Conservation (phyloP, 768 basidiomycete genomes). For the Pulveroboletus sp. region DNA sequence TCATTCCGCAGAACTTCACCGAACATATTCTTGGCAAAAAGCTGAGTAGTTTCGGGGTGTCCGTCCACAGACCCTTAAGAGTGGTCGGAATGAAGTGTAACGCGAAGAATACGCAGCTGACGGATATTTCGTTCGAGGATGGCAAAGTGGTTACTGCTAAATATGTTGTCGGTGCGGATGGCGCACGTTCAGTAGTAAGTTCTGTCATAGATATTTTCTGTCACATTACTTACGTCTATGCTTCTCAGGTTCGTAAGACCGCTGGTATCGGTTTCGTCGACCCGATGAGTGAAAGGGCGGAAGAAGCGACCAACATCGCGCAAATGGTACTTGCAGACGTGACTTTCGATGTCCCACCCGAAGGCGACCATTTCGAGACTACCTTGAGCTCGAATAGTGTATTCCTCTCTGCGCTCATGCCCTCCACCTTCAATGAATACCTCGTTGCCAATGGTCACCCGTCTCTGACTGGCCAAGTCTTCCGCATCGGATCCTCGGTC, state of each 20-base stretch:
- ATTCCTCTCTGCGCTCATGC: no score
- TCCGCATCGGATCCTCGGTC: no score
- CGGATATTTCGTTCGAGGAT: slow-evolving; percentile 43
- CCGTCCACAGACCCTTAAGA: slow-evolving; percentile 36
- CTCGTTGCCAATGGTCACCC: no score
- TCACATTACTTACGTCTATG: background rate
- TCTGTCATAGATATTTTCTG: background rate
- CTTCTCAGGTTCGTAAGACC: slow-evolving; percentile 35
- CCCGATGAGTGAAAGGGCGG: no score
- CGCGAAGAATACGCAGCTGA: slow-evolving; percentile 23
- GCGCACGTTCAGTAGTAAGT: slow-evolving; percentile 42
- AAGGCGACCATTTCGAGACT: no score
- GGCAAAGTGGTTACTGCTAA: slow-evolving; percentile 40
- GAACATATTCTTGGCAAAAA: slow-evolving; percentile 38
- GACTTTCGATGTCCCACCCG: no score
- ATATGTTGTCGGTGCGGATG: slow-evolving; percentile 52
- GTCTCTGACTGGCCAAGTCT: no score
- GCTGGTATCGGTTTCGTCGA: no score
- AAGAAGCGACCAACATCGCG: no score
- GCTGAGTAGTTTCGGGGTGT: slow-evolving; percentile 30
- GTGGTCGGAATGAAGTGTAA: slow-evolving; percentile 35
- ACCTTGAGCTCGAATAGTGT: no score
- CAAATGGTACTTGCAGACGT: no score
- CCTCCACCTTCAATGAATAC: no score
- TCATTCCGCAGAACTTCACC: slow-evolving; percentile 44